Conservation (phyloP, 2,329 filamentous ascomycete genomes). For the Aspergillus intermedius region DNA sequence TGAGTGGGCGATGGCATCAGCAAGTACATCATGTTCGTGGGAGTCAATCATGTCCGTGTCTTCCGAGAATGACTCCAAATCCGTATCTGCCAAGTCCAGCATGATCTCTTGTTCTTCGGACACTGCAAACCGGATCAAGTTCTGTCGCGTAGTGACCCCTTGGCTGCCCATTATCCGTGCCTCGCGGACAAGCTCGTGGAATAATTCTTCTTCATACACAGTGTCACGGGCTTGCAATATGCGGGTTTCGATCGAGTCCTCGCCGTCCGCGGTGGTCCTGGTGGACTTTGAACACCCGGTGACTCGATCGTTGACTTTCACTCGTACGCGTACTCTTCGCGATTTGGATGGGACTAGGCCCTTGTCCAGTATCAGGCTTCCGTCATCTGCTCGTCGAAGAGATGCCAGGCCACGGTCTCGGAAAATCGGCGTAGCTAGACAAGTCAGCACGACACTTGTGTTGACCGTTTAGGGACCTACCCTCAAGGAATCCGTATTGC, state of each 20-base stretch:
- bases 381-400: conserved; percentile 66
- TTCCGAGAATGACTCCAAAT: conserved; percentile 30
- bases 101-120: conserved; percentile 53
- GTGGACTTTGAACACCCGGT: conserved; percentile 47
- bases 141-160: conserved; percentile 59
- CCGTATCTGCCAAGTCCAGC: conserved; percentile 60
- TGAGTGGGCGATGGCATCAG: conserved; percentile 59
- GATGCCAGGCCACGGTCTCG: conserved; percentile 72
- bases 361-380: conserved; percentile 67
- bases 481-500: conserved; percentile 81
- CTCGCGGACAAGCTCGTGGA: conserved; percentile 82
- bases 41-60: conserved; percentile 19
- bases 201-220: conserved; percentile 64
- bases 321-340: conserved; percentile 60
- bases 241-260: conserved; percentile 30
- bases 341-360: conserved; percentile 45
- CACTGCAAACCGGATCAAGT: conserved; percentile 51
- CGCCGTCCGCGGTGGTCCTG: conserved; percentile 9
- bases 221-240: conserved; percentile 43
- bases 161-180: conserved; percentile 65
- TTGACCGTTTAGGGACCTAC: conserved; percentile 28
- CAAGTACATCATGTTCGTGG: conserved; percentile 40
- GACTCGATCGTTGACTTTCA: conserved; percentile 52
- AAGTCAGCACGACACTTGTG: conserved; percentile 1
- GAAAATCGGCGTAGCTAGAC: conserved; percentile 49